Evolutionary conservation across 352 stramenopile species (phyloP).

Genomic region (Globisporangium perplexum): DNA sequence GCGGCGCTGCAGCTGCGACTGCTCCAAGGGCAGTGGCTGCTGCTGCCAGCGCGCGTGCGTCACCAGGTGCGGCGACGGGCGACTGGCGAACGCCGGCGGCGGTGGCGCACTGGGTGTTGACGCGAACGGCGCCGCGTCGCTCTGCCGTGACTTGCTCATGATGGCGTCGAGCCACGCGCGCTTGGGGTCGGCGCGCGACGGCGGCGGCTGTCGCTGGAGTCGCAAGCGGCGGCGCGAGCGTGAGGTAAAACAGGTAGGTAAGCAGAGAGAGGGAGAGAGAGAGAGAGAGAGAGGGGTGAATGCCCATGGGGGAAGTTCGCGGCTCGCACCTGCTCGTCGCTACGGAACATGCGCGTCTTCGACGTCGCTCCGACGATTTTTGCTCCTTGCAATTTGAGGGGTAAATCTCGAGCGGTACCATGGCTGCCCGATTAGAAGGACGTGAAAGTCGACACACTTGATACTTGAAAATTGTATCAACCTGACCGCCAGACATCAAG

Average conservation of each 20-base stretch:
- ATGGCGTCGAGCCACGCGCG: conserved; percentile 70
- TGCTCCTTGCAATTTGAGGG: too few relatives aligned
- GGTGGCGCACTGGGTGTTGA: conserved; percentile 4
- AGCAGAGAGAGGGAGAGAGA: neutral
- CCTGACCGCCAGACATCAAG: too few relatives aligned
- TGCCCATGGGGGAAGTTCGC: too few relatives aligned
- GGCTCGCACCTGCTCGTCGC: too few relatives aligned
- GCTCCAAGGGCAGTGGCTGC: neutral
- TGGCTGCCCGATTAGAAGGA: too few relatives aligned
- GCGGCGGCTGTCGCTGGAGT: conserved; percentile 8
- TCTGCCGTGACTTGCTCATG: conserved; percentile 50
- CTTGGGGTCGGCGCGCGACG: conserved; percentile 34
- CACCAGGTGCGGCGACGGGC: neutral
- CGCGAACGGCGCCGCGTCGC: conserved; percentile 11
- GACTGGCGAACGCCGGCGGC: neutral
- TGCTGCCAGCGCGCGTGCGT: neutral
- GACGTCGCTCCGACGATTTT: too few relatives aligned
- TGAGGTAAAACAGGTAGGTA: neutral
- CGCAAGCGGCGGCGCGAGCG: neutral
- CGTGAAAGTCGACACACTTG: too few relatives aligned
- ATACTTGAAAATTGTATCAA: too few relatives aligned
- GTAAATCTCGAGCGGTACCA: too few relatives aligned
- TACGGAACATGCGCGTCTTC: too few relatives aligned
- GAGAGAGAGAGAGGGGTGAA: too few relatives aligned
- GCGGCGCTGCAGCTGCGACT: neutral